Evolutionary conservation across 768 basidiomycete species (phyloP).

Genomic region (Cystobasidium onofrii): DNA sequence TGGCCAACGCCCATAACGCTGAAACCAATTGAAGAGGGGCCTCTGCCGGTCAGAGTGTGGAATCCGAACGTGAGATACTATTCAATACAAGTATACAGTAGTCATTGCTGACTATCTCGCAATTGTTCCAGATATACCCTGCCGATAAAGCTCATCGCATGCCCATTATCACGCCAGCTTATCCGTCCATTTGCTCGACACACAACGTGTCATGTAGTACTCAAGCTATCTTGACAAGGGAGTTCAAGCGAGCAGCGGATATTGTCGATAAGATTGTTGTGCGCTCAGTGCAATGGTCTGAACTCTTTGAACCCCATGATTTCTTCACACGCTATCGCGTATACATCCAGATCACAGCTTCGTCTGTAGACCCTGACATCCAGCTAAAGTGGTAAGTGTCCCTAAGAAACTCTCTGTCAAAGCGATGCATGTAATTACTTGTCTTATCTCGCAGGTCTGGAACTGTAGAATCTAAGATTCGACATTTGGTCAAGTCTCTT

Average conservation of each 20-base stretch:
- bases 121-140: constrained; percentile 62
- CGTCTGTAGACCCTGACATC: constrained; percentile 69
- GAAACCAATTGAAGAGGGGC: constrained; percentile 79
- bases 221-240: constrained; percentile 89
- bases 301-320: constrained; percentile 89
- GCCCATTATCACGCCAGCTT: constrained; percentile 99
- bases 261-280: constrained; percentile 88
- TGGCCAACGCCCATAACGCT: constrained; percentile 98
- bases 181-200: constrained; percentile 97
- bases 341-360: constrained; percentile 91
- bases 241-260: constrained; percentile 87
- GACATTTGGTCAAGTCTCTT: constrained; percentile 94
- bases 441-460: constrained; percentile 56
- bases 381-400: constrained; percentile 90
- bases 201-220: constrained; percentile 96
- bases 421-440: background rate
- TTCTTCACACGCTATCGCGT: constrained; percentile 96
- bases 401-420: background rate
- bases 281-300: constrained; percentile 74
- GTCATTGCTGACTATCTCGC: constrained; percentile 1
- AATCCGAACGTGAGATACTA: constrained; percentile 70
- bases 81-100: background rate
- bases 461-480: constrained; percentile 93
- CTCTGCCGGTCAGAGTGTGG: constrained; percentile 54
- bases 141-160: constrained; percentile 89